These are phyloP conservation scores for Acanthamoeba triangularis DNA, from an alignment of 208 protist genomes.

Conservation along the genomic window DNA sequence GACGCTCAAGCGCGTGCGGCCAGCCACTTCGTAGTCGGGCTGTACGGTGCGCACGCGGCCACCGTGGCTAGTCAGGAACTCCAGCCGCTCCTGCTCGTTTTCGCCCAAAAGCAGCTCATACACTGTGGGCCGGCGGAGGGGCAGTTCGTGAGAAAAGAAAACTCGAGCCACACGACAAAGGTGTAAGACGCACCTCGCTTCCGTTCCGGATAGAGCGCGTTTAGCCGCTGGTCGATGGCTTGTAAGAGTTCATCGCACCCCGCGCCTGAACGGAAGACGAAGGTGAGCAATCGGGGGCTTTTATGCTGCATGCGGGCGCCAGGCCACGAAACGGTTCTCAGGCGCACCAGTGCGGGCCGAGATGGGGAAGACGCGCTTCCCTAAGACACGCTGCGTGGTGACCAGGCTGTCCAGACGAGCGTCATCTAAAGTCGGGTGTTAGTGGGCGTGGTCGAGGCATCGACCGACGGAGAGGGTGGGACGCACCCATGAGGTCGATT, in stretches of 20 bases:
- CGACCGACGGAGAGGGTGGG: not conserved
- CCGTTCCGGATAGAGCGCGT: not conserved
- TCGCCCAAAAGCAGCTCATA: not conserved
- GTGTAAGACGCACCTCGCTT: not conserved
- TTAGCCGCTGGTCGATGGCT: not conserved
- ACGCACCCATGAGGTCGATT: slow-evolving; percentile 59
- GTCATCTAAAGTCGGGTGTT: not conserved
- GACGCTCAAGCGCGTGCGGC: not conserved
- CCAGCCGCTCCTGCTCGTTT: not conserved
- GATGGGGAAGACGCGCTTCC: slow-evolving; percentile 30
- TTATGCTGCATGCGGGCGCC: not conserved
- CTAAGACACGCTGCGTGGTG: not conserved
- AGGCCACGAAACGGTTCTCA: no score
- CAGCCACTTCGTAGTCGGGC: slow-evolving; percentile 18
- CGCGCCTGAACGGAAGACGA: not conserved
- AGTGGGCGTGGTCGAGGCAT: not conserved
- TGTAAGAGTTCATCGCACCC: slow-evolving; percentile 10
- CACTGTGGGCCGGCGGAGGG: not conserved
- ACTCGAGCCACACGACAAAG: not conserved
- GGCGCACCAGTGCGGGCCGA: not conserved
- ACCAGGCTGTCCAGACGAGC: not conserved
- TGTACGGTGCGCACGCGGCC: not conserved
- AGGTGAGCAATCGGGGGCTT: not conserved
- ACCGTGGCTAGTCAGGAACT: not conserved
- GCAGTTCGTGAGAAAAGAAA: not conserved